These are phyloP conservation scores for Aureobasidium namibiae DNA, from an alignment of 2,329 filamentous ascomycete genomes.

Conservation along the genomic window DNA sequence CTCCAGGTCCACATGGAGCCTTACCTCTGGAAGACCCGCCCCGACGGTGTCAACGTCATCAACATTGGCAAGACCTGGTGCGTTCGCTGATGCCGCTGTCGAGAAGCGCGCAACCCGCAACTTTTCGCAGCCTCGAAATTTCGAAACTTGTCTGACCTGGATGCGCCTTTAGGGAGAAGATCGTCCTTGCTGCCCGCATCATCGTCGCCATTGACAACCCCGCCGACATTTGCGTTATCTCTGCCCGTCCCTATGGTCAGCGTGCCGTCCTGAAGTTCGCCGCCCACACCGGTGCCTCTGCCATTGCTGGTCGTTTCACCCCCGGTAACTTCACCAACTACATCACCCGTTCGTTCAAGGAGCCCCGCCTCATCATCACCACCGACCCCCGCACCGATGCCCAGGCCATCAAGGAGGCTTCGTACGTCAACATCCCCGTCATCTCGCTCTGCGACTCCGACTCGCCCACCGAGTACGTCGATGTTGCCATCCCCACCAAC, in stretches of 20 bases:
- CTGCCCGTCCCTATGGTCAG: slow-evolving; percentile 98
- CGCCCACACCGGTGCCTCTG: slow-evolving; percentile 91
- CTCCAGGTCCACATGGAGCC: slow-evolving; percentile 98
- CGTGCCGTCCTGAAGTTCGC: slow-evolving; percentile 99
- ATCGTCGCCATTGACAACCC: slow-evolving; percentile 99
- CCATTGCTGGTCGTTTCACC: slow-evolving; percentile 99
- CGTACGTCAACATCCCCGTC: slow-evolving; percentile 99
- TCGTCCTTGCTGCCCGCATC: slow-evolving; percentile 96
- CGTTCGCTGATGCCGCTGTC: slow-evolving; percentile 28
- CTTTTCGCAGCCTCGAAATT: slow-evolving; percentile 3
- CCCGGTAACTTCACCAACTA: slow-evolving; percentile 99
- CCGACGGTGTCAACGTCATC: slow-evolving; percentile 96
- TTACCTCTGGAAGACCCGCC: slow-evolving; percentile 99
- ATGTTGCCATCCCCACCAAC: slow-evolving; percentile 99
- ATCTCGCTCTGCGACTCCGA: slow-evolving; percentile 99
- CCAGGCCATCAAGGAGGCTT: slow-evolving; percentile 99
- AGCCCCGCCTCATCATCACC: slow-evolving; percentile 98
- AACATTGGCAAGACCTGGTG: slow-evolving; percentile 99
- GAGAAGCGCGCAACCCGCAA: not conserved
- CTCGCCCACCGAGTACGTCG: slow-evolving; percentile 98
- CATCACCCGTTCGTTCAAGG: slow-evolving; percentile 99
- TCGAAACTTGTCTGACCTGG: not conserved
- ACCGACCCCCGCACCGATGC: slow-evolving; percentile 99
- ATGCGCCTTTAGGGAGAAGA: slow-evolving; percentile 77
- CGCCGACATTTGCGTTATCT: slow-evolving; percentile 98